Percentiles rank a stretch among this genome's conserved stretches.
Evolutionary conservation across 371 early-diverging fungal genomes (phyloP).

Genomic region (Rhizopus sp.): DNA sequence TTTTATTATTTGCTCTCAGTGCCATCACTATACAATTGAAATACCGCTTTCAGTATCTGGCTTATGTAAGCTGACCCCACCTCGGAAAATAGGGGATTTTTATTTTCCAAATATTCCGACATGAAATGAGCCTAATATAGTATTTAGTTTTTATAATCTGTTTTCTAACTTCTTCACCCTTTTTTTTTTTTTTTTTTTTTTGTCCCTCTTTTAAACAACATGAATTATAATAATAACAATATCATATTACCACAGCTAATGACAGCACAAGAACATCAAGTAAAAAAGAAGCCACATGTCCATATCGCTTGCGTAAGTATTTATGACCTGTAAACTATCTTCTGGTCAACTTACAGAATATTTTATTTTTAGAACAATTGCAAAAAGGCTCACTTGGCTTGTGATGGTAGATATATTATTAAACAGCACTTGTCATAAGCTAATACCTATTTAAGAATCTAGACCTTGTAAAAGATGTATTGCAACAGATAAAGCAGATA

Average conservation of each 20-base stretch:
- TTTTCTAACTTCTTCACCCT: neutral
- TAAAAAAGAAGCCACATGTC: conserved; percentile 8
- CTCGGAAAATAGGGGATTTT: neutral
- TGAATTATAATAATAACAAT: neutral
- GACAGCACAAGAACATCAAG: neutral
- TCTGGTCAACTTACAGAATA: neutral
- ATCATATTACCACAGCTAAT: neutral
- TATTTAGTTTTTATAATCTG: neutral
- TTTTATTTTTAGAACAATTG: conserved; percentile 19
- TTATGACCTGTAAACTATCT: neutral
- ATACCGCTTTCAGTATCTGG: no score
- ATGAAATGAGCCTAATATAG: neutral
- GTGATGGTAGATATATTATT: conserved; percentile 19
- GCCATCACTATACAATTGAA: no score
- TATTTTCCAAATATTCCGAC: neutral
- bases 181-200: conserved; percentile 1
- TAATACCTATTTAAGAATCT: conserved; percentile 12
- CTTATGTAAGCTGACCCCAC: no score
- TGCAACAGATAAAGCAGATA: conserved; percentile 21
- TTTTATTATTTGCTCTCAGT: no score
- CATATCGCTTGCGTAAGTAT: conserved; percentile 12
- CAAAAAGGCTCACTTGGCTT: conserved; percentile 32
- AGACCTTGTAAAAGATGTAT: conserved; percentile 29
- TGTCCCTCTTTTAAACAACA: neutral
- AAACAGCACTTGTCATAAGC: neutral